phyloP scores from a whole-genome alignment of 768 basidiomycete genomes.

The Kwoniella bestiolae region DNA sequence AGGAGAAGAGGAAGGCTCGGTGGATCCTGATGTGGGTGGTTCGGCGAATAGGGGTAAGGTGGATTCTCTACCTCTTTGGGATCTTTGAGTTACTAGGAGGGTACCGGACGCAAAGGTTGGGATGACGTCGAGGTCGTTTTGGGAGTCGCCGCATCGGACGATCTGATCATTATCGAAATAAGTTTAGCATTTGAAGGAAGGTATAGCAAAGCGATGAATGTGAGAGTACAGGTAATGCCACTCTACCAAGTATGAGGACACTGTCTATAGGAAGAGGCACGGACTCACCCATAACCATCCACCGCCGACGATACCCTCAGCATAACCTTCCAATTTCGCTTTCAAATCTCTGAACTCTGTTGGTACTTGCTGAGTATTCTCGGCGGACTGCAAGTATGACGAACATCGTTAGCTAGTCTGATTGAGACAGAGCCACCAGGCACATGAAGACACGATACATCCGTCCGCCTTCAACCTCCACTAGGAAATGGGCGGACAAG shows the following conservation, averaged over 20 bases:
- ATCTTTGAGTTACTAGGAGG: slow-evolving; percentile 66
- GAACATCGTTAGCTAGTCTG: neutral
- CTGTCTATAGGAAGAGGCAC: no score
- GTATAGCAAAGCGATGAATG: neutral
- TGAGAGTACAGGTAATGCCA: no score
- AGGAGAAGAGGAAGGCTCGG: slow-evolving; percentile 7
- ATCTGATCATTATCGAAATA: slow-evolving; percentile 60
- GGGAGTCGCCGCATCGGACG: slow-evolving; percentile 66
- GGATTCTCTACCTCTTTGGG: slow-evolving; percentile 51
- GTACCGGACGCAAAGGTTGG: slow-evolving; percentile 90
- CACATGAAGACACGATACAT: no score
- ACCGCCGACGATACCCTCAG: slow-evolving; percentile 53
- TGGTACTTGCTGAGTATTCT: slow-evolving; percentile 31
- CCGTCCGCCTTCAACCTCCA: no score
- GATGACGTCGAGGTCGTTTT: slow-evolving; percentile 69
- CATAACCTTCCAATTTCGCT: slow-evolving; percentile 50
- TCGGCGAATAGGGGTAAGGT: slow-evolving; percentile 20
- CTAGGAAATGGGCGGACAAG: no score
- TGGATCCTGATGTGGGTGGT: slow-evolving; percentile 23
- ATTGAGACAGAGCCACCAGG: neutral
- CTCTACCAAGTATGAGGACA: no score
- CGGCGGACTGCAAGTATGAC: slow-evolving; percentile 25
- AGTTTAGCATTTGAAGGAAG: neutral
- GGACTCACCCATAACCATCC: slow-evolving; percentile 56
- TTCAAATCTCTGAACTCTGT: slow-evolving; percentile 31